Base-by-base conservation (phyloP, 306 rosid species). In the Abrus precatorius region DNA sequence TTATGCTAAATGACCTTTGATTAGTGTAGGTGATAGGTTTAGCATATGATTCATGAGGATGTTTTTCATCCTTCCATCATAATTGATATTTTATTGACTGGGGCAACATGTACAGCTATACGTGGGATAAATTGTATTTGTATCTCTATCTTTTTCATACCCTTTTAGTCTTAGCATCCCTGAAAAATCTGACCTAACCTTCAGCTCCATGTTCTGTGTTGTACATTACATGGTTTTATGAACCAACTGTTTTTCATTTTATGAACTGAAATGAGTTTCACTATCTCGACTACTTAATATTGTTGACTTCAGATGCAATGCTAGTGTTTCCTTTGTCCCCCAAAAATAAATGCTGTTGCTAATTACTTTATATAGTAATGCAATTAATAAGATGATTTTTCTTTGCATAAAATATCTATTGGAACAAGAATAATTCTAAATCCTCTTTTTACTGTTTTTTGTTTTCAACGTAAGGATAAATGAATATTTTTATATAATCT, bases 61-160 rank as follows among this genome's bases (percentile, higher is more conserved):
- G 86, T 85, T 9, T 81, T 87, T 69, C 79, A 76, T 80, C 84
- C 74, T 69, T 69, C 82, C 87, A 77, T 56, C 79, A 72, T 72
- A 74, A 81, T 79, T 66, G 74, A 78, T 81, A 69, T 80, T 78
- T 12, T 70, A 57, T 71, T 84, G 76, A 72, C 47, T 76, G 77
- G 72, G 81, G 83, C 80, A 69, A 80, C 89, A 78, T 92, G 97
- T 92, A 91, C 95, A 90, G 95, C 78, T 84, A 78, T 92, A 90
- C 83, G 87, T 87, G 94, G 90, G 87, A 80, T 68, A 77, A 70
- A 81, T 76, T 85, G 88, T 83, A 85, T 84, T 77, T 78, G 84
- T 84, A 84, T 56, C 80, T 73, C 43, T 78, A 38, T 38, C 52
- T 75, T 78, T 49, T 86, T 83, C 72, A 76, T 78, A 67, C 70